Evolutionary conservation across 352 stramenopile genomes (phyloP).

Genomic region (Phytophthora foliorum): DNA sequence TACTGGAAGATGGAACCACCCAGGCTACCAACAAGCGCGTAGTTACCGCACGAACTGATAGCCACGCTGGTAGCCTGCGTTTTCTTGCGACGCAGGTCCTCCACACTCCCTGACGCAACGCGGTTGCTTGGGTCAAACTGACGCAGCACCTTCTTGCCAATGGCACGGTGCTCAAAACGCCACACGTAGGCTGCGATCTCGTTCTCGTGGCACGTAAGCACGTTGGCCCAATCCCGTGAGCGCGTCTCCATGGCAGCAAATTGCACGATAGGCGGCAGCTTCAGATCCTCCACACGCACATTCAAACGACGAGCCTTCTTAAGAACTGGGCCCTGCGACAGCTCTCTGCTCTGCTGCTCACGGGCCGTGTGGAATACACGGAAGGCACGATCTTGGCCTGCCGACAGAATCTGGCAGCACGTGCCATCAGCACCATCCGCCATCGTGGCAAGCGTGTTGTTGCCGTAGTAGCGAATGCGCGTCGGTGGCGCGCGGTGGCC

Average conservation of each 20-base stretch:
- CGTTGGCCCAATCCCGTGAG: conserved; percentile 93
- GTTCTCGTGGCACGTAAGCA: conserved; percentile 96
- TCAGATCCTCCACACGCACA: conserved; percentile 86
- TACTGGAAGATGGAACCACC: conserved; percentile 95
- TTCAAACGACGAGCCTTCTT: conserved; percentile 93
- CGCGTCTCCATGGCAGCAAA: conserved; percentile 93
- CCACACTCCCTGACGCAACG: conserved; percentile 61
- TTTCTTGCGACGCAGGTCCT: conserved; percentile 72
- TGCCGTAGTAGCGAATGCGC: conserved; percentile 92
- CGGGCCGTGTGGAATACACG: conserved; percentile 93
- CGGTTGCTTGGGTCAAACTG: conserved; percentile 87
- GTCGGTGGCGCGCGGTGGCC: conserved; percentile 89
- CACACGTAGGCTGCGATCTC: conserved; percentile 96
- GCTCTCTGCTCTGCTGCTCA: conserved; percentile 91
- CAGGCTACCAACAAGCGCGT: conserved; percentile 93
- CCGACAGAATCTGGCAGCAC: conserved; percentile 91
- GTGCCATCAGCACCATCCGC: conserved; percentile 87
- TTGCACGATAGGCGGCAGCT: conserved; percentile 93
- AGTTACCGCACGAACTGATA: conserved; percentile 96
- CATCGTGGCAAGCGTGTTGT: conserved; percentile 89
- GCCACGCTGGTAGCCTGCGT: conserved; percentile 76
- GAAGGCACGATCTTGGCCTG: conserved; percentile 91
- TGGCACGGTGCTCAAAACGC: conserved; percentile 93
- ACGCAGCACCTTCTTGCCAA: conserved; percentile 93
- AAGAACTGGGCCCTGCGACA: conserved; percentile 92